These are phyloP conservation scores for Xylaria sp. DNA, from an alignment of 2,329 filamentous ascomycete genomes.

Conservation along the genomic window DNA sequence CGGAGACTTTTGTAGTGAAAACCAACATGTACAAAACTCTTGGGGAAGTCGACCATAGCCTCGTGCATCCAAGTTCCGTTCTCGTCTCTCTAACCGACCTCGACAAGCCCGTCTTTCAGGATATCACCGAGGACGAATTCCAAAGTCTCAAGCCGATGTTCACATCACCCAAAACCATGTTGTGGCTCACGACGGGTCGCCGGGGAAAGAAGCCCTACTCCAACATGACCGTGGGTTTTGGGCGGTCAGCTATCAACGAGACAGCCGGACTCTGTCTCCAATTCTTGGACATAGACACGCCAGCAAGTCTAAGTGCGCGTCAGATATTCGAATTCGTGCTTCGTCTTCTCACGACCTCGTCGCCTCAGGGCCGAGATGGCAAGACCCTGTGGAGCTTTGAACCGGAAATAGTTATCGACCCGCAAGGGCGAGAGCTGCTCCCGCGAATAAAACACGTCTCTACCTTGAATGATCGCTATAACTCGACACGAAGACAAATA, in stretches of 20 bases:
- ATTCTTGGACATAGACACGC: background rate
- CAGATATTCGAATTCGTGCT: background rate
- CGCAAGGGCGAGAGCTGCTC: slow-evolving; percentile 1
- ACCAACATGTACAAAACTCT: slow-evolving; percentile 7
- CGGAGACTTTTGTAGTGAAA: background rate
- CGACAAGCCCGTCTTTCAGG: slow-evolving; percentile 18
- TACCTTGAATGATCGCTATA: slow-evolving; percentile 15
- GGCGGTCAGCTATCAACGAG: slow-evolving; percentile 12
- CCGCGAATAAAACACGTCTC: slow-evolving; percentile 10
- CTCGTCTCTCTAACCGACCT: slow-evolving; percentile 20
- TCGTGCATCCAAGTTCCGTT: background rate
- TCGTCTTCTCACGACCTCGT: slow-evolving; percentile 9
- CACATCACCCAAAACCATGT: background rate
- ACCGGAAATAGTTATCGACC: slow-evolving; percentile 15
- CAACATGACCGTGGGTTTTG: slow-evolving; percentile 17
- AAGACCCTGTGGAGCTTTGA: slow-evolving; percentile 15
- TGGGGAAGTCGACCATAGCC: slow-evolving; percentile 7
- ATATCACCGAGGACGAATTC: slow-evolving; percentile 13
- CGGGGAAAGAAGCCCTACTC: slow-evolving; percentile 1
- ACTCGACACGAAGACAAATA: slow-evolving; percentile 8
- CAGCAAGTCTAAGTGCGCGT: background rate
- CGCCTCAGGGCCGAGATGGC: background rate
- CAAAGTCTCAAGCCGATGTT: background rate
- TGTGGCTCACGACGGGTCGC: slow-evolving; percentile 13
- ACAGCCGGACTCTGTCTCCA: slow-evolving; percentile 2